Evolutionary conservation across 805 yeast species (phyloP).

Genomic region (Wickerhamomyces kurtzmanii): DNA sequence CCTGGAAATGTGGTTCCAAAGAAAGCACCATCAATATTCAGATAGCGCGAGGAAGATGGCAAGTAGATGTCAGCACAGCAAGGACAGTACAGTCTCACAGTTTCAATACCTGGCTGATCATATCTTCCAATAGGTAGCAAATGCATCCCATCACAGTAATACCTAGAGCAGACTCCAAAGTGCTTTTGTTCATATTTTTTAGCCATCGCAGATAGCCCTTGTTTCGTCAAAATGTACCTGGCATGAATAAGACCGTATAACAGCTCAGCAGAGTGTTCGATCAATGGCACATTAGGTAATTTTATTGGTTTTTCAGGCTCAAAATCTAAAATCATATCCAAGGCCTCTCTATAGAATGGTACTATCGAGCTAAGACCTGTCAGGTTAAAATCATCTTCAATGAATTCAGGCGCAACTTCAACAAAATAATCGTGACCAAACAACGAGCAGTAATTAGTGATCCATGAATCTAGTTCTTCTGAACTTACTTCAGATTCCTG

Average conservation of each 20-base stretch:
- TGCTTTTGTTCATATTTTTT: slow-evolving; percentile 82
- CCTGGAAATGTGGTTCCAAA: slow-evolving; percentile 97
- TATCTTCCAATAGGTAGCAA: slow-evolving; percentile 86
- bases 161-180: slow-evolving; percentile 90
- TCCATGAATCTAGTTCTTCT: slow-evolving; percentile 46
- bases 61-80: slow-evolving; percentile 86
- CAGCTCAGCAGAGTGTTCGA: slow-evolving; percentile 86
- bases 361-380: slow-evolving; percentile 83
- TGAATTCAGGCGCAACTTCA: slow-evolving; percentile 84
- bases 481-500: slow-evolving; percentile 10
- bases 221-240: slow-evolving; percentile 78
- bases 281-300: slow-evolving; percentile 59
- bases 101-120: slow-evolving; percentile 85
- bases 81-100: slow-evolving; percentile 90
- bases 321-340: slow-evolving; percentile 82
- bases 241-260: slow-evolving; percentile 93
- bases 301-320: slow-evolving; percentile 45
- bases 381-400: slow-evolving; percentile 93
- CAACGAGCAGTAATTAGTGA: slow-evolving; percentile 40
- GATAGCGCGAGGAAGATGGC: slow-evolving; percentile 79
- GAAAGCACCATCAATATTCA: slow-evolving; percentile 91
- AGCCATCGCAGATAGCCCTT: slow-evolving; percentile 87
- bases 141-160: slow-evolving; percentile 82
- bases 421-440: slow-evolving; percentile 79
- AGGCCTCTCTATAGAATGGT: slow-evolving; percentile 85